These are phyloP conservation scores for Scedosporium aurantiacum DNA, from an alignment of 2,329 filamentous ascomycete species.

Conservation along the genomic window DNA sequence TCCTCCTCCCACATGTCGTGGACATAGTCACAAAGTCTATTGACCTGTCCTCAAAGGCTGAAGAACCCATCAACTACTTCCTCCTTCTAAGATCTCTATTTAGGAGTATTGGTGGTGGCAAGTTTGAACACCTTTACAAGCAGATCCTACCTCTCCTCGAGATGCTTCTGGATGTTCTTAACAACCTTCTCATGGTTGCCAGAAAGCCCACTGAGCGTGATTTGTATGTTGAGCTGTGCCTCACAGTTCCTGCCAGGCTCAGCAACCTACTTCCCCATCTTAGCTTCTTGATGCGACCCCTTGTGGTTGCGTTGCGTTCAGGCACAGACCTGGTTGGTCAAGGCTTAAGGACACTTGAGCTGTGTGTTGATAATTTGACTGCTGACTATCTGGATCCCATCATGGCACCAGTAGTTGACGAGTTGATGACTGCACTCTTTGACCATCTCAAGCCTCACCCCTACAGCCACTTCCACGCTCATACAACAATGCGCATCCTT, in stretches of 20 bases:
- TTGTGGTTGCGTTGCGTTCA: conserved; percentile 88
- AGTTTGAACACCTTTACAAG: conserved; percentile 97
- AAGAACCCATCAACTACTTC: conserved; percentile 99
- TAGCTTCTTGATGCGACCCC: conserved; percentile 90
- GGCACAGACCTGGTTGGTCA: conserved; percentile 92
- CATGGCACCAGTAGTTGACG: conserved; percentile 97
- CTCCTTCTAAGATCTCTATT: conserved; percentile 85
- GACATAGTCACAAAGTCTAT: conserved; percentile 97
- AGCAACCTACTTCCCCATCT: conserved; percentile 93
- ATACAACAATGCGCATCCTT: conserved; percentile 94
- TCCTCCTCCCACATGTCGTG: conserved; percentile 88
- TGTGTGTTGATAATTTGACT: conserved; percentile 96
- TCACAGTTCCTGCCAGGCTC: conserved; percentile 87
- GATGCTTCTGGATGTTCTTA: conserved; percentile 94
- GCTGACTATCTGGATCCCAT: conserved; percentile 97
- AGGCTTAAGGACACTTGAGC: conserved; percentile 80
- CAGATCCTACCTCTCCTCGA: conserved; percentile 92
- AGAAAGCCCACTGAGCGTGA: conserved; percentile 85
- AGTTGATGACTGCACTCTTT: conserved; percentile 95
- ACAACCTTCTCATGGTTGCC: conserved; percentile 83
- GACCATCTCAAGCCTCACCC: conserved; percentile 89
- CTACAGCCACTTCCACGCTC: conserved; percentile 94
- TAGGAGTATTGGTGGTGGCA: conserved; percentile 88
- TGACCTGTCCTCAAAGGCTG: conserved; percentile 85
- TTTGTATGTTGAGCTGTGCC: conserved; percentile 89